Conservation (phyloP, 345 rosid species). For the Populus simonii region DNA sequence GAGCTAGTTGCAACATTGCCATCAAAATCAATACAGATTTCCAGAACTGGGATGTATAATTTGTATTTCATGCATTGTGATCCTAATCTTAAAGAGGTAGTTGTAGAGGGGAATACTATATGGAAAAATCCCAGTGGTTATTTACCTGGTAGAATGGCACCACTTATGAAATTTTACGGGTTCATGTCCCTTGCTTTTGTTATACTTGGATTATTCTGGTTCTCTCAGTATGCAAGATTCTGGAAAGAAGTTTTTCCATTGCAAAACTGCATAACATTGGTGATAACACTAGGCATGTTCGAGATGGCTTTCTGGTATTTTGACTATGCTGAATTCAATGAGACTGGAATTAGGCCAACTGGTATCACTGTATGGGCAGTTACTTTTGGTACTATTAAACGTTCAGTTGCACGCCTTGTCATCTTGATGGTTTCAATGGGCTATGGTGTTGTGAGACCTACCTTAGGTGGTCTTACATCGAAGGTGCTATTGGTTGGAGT, state of each 20-base stretch:
- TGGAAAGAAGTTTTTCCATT: conserved; percentile 91
- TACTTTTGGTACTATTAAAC: conserved; percentile 72
- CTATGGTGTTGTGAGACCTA: conserved; percentile 95
- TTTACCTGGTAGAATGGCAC: conserved; percentile 96
- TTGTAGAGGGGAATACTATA: conserved; percentile 74
- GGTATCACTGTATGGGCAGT: conserved; percentile 95
- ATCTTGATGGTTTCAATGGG: conserved; percentile 94
- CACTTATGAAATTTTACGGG: conserved; percentile 81
- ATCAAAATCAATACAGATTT: conserved; percentile 50
- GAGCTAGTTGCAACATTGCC: conserved; percentile 52
- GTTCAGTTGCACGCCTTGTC: conserved; percentile 70
- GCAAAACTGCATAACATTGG: conserved; percentile 81
- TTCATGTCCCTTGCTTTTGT: conserved; percentile 88
- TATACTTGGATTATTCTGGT: conserved; percentile 85
- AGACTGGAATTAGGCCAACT: conserved; percentile 78
- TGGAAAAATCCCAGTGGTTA: conserved; percentile 97
- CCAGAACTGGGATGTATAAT: conserved; percentile 91
- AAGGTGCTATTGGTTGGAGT: conserved; percentile 86
- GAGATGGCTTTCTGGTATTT: conserved; percentile 99
- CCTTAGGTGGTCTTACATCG: conserved; percentile 84
- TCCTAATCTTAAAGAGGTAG: conserved; percentile 55
- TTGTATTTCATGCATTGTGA: conserved; percentile 90
- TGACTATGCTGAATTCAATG: conserved; percentile 83
- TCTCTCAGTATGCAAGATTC: conserved; percentile 85
- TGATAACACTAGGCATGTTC: conserved; percentile 85